A percentile compares a stretch with the other conserved stretches of the same genome.
Conservation (phyloP, 2,329 filamentous ascomycete species). For the Aspergillus versicolor region DNA sequence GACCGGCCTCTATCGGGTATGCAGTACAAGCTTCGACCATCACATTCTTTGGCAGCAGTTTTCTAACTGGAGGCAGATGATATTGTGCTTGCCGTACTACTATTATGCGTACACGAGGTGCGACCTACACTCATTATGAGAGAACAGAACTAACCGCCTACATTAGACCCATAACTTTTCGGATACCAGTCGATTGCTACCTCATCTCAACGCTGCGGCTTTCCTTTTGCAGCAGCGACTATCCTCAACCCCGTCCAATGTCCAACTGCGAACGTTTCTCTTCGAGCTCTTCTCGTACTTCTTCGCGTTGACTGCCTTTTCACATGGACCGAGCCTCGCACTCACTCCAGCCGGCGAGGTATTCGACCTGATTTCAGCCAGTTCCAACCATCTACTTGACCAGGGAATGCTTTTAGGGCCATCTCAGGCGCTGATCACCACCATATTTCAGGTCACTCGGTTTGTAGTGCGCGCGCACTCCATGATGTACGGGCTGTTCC, state of each 20-base stretch:
- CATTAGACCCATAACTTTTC: neutral
- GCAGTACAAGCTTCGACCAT: neutral
- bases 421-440: neutral
- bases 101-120: neutral
- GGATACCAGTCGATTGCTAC: neutral
- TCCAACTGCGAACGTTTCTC: neutral
- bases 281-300: neutral
- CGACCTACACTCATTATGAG: neutral
- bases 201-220: neutral
- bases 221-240: neutral
- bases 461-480: neutral
- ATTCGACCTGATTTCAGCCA: neutral
- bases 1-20: neutral
- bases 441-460: neutral
- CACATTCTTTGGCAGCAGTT: no score
- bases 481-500: neutral
- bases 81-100: neutral
- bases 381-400: neutral
- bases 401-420: neutral
- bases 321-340: neutral
- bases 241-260: neutral
- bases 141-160: neutral
- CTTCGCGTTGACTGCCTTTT: neutral
- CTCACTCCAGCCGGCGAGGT: neutral
- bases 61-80: neutral